A percentile compares a stretch with the other conserved stretches of the same genome.
Evolutionary conservation across 148 eudicot species (phyloP).

Genomic region (Limonium bicolor): DNA sequence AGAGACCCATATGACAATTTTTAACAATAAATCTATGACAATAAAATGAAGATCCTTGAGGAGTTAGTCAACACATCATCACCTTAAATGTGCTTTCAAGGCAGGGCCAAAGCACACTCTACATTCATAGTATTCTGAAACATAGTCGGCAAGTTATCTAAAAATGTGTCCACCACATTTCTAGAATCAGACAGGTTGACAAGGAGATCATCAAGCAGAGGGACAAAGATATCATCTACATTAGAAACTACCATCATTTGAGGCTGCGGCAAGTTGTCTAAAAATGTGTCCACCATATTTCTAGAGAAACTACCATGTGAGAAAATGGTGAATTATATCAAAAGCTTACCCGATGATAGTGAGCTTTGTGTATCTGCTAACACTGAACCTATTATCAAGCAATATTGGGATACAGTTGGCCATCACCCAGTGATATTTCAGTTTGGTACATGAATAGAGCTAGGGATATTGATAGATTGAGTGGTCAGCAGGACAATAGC

Average conservation of each 20-base stretch:
- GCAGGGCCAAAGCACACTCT: constrained; percentile 98
- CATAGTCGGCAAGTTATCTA: constrained; percentile 84
- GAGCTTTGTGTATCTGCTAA: constrained; percentile 25
- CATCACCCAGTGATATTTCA: constrained; percentile 47
- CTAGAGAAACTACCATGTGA: constrained; percentile 83
- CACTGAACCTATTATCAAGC: constrained; percentile 69
- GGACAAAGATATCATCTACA: constrained; percentile 79
- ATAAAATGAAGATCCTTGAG: neutral
- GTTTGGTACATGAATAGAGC: constrained; percentile 84
- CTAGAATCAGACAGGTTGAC: constrained; percentile 95
- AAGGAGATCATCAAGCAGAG: constrained; percentile 91
- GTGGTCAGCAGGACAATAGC: constrained; percentile 84
- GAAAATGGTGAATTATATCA: constrained; percentile 38
- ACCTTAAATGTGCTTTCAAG: constrained; percentile 80
- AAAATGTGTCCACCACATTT: constrained; percentile 67
- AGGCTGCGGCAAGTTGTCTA: no score
- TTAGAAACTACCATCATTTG: constrained; percentile 96
- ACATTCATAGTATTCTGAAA: constrained; percentile 68
- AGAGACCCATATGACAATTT: no score
- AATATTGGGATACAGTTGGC: constrained; percentile 51
- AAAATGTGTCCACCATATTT: no score
- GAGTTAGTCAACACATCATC: constrained; percentile 34
- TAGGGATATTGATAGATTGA: constrained; percentile 72
- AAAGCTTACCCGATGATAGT: constrained; percentile 26
- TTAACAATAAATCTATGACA: neutral